Evolutionary conservation across 805 yeast genomes (phyloP).

Genomic region (Monosporozyma aerobia): DNA sequence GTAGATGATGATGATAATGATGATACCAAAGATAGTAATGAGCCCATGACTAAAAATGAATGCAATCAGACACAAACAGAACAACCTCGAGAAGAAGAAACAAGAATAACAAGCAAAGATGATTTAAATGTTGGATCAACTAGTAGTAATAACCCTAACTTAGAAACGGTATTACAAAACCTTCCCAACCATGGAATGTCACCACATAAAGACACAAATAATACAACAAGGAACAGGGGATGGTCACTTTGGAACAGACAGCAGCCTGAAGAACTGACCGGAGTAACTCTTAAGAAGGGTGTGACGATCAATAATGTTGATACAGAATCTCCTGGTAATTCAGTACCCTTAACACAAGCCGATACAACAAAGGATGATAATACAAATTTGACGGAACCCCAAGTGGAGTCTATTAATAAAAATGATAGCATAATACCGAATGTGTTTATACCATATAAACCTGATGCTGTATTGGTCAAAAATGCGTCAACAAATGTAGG

Average conservation of each 20-base stretch:
- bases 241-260: slow-evolving; percentile 10
- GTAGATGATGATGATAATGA: slow-evolving; percentile 1
- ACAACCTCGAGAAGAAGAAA: neutral
- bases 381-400: neutral
- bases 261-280: neutral
- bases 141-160: neutral
- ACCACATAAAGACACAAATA: neutral
- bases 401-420: neutral
- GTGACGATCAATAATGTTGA: neutral
- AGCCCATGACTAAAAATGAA: neutral
- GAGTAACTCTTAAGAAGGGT: neutral
- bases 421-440: slow-evolving; percentile 8
- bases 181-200: neutral
- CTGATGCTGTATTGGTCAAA: slow-evolving; percentile 18
- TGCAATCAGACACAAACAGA: neutral
- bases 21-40: neutral
- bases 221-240: neutral
- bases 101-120: neutral
- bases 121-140: neutral
- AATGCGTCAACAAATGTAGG: slow-evolving; percentile 1
- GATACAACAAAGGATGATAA: neutral
- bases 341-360: neutral
- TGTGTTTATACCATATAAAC: slow-evolving; percentile 11
- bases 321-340: neutral
- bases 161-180: neutral